Evolutionary conservation across 1,139 yeast genomes (phyloP).

Genomic region (Protomyces gravidus): DNA sequence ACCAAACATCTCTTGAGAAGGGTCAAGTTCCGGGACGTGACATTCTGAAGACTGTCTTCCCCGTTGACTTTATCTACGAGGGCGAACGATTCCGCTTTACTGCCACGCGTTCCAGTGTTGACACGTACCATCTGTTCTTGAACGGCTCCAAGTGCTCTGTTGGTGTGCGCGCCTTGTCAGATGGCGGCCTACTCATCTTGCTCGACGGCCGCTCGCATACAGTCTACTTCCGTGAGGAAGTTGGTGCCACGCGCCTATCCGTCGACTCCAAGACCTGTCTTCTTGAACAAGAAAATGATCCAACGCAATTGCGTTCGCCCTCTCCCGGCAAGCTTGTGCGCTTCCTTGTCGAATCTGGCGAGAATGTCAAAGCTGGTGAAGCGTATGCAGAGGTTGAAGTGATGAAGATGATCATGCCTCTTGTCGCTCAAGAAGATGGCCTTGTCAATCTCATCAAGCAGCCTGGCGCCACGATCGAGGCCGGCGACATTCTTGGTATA

Average conservation of each 20-base stretch:
- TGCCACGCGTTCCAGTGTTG: conserved; percentile 84
- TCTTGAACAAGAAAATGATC: conserved; percentile 91
- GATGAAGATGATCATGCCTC: conserved; percentile 76
- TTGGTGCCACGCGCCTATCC: conserved; percentile 89
- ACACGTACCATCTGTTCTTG: conserved; percentile 78
- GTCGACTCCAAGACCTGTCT: conserved; percentile 93
- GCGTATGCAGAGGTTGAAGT: conserved; percentile 98
- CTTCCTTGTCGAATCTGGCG: conserved; percentile 91
- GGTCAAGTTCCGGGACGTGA: conserved; percentile 91
- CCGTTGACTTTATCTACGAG: conserved; percentile 91
- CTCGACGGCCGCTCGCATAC: conserved; percentile 91
- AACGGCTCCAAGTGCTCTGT: conserved; percentile 89
- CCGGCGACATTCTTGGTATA: conserved; percentile 95
- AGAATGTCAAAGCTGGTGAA: conserved; percentile 85
- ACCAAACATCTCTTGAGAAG: conserved; percentile 69
- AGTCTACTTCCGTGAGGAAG: conserved; percentile 96
- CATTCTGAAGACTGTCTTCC: conserved; percentile 76
- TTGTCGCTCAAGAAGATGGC: conserved; percentile 80
- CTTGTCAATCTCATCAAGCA: conserved; percentile 86
- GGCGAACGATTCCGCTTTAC: conserved; percentile 90
- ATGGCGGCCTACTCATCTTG: conserved; percentile 87
- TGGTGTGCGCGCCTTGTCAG: conserved; percentile 80
- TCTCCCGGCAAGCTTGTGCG: conserved; percentile 97
- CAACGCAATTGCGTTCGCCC: conserved; percentile 96
- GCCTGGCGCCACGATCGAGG: conserved; percentile 94